Conservation (phyloP, 768 basidiomycete genomes). For the Asterophora lycoperdoides region DNA sequence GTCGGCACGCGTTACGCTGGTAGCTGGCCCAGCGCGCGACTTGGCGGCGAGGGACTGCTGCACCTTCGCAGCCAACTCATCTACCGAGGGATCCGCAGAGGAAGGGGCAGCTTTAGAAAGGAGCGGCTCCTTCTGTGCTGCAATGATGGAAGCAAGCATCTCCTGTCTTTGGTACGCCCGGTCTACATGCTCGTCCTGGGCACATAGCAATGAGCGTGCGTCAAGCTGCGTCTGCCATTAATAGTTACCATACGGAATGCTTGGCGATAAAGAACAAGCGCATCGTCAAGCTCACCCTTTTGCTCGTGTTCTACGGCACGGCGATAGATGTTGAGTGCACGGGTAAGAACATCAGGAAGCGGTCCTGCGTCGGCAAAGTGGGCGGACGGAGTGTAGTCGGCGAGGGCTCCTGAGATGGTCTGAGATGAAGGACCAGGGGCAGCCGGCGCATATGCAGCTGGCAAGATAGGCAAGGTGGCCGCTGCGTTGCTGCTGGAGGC, state of each 20-base stretch:
- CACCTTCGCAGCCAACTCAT: constrained; percentile 24
- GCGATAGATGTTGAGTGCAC: constrained; percentile 63
- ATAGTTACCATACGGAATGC: constrained; percentile 61
- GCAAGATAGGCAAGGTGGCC: neutral
- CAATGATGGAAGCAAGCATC: constrained; percentile 33
- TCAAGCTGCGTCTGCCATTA: neutral
- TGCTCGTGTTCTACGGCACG: constrained; percentile 73
- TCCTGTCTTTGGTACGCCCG: constrained; percentile 61
- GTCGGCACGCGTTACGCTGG: constrained; percentile 28
- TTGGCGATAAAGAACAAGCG: constrained; percentile 69
- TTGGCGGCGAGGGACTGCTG: constrained; percentile 25
- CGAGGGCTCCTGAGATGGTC: constrained; percentile 14
- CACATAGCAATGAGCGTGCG: constrained; percentile 5
- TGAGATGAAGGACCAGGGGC: constrained; percentile 17
- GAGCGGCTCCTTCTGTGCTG: constrained; percentile 19
- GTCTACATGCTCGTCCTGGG: constrained; percentile 67
- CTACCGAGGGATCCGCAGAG: constrained; percentile 14
- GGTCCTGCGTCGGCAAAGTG: constrained; percentile 18
- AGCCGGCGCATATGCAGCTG: constrained; percentile 1
- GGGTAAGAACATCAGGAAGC: constrained; percentile 34
- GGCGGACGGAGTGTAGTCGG: constrained; percentile 20
- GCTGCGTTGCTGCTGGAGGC: constrained; percentile 1
- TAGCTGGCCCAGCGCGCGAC: constrained; percentile 14
- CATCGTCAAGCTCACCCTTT: constrained; percentile 68
- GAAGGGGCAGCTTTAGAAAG: constrained; percentile 8